These are phyloP conservation scores for Remersonia thermophila DNA, from an alignment of 2,329 filamentous ascomycete genomes.

Conservation along the genomic window DNA sequence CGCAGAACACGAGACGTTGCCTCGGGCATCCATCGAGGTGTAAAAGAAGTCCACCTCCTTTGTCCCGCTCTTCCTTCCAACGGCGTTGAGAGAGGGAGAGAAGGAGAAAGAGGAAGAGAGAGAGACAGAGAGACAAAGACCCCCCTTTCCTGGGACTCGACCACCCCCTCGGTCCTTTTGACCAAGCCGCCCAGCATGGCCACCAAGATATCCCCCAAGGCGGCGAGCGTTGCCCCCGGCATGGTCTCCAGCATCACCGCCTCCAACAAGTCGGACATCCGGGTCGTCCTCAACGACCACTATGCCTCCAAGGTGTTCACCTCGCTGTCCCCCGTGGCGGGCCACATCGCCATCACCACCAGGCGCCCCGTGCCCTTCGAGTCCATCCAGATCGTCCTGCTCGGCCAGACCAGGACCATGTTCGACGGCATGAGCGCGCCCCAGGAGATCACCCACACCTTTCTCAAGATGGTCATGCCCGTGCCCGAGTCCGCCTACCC, in stretches of 20 bases:
- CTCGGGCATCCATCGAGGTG: too few relatives aligned
- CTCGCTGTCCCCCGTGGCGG: conserved; percentile 38
- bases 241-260: conserved; percentile 3
- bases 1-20: too few relatives aligned
- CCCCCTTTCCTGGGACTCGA: too few relatives aligned
- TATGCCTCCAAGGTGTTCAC: conserved; percentile 44
- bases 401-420: conserved; percentile 37
- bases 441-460: conserved; percentile 36
- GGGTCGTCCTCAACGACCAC: conserved; percentile 40
- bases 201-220: not conserved
- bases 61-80: too few relatives aligned
- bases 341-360: conserved; percentile 34
- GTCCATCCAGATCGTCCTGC: conserved; percentile 38
- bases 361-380: conserved; percentile 37
- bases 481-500: conserved; percentile 36
- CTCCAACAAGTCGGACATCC: conserved; percentile 28
- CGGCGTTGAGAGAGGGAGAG: too few relatives aligned
- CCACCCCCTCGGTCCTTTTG: too few relatives aligned
- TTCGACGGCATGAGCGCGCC: conserved; percentile 39
- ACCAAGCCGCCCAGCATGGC: not conserved
- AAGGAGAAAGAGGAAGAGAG: too few relatives aligned
- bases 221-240: not conserved
- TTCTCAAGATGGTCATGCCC: conserved; percentile 45
- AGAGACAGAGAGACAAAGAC: too few relatives aligned
- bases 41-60: too few relatives aligned